Base-by-base conservation (phyloP, 208 protist species). In the Leishmania tarentolae region DNA sequence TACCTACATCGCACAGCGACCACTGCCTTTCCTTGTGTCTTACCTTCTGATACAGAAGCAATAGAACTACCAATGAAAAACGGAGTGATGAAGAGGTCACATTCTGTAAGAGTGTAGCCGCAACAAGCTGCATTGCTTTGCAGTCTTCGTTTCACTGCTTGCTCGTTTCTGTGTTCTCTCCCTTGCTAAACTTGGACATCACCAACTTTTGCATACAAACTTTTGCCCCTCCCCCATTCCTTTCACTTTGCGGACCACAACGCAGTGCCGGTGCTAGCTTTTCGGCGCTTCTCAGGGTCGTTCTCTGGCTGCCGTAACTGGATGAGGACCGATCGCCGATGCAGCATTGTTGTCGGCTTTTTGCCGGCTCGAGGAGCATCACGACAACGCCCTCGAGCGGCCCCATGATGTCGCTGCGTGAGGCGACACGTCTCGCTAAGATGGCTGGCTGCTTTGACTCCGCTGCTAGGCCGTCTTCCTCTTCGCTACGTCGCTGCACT, bases 341-440 rank as follows among this genome's bases (percentile, higher is more conserved):
- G 69, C 69, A 44, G 50, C 46, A 46, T 28, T 76, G 50, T 11
- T 46, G 31, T 76, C 72, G 50, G 5, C 52, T 40, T 42, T 76
- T 53, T 1, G 4, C 31, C 19, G 50, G 19, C 1, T 40, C 52
- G 50, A 7, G n/a, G 47, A 28, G 46, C 72, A 61, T 1, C 35
- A 37, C 53, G 56, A 66, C 57, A 40, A 37, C 53, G 74, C 68
- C 74, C 1, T 35, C 74, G 40, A 57, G 74, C 40, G 56, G 56
- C 74, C 3, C 70, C 11, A 57, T 61, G 19, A 68, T 65, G 0
- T 50, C 81, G 2, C 71, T 85, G 44, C 81, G 76, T 2, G 75
- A 78, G 50, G 81, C 81, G 15, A 78, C 76, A 57, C 76, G 50
- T 3, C 44, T 72, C 2, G 71, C 71, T n/a, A 65, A 61, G 35